Evolutionary conservation across 805 yeast species (phyloP), one percentile per base, ranked within the genome.

Genomic region (Saturnispora gosingensis): DNA sequence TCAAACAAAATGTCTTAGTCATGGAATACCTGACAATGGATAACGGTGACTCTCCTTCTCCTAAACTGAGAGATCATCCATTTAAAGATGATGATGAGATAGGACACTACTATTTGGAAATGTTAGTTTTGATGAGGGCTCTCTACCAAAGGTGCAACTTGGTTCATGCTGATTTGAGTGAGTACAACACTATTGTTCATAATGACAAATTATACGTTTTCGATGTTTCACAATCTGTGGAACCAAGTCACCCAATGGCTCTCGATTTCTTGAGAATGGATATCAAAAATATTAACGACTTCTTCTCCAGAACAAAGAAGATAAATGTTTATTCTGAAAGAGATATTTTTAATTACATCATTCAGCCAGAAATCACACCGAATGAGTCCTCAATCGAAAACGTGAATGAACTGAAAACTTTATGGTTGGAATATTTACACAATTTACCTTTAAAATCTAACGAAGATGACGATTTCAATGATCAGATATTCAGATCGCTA

Each of bases 161-260:
- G 35, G 95, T 93, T 9, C 99, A 93, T 72, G 99, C 99, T 0
- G 99, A 93, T 74, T 73, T 93, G 63, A 85, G 95, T 55, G 99
- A 93, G 67, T 93, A 93, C 71, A 93, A 93, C 65, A 78, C 89
- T 2, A 85, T 93, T 50, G 86, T 93, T 22, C 97, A 91, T 62
- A 66, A 86, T 7, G 82, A 77, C 34, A 78, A 80, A 62, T 71
- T 93, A 28, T 89, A 85, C 68, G 86, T 93, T 53, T 87, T 93
- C 59, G 99, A 93, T 70, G 99, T 93, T 10, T 90, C 98, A 1
- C 99, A 93, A 66, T 83, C 95, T 38, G 98, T 93, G 24, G 98
- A 93, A 66, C 97, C 97, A 9, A 97, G 89, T 60, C 99, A 93
- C 68, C 98, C 97, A 10, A 88, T 88, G 88, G 85, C 96, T 43